phyloP scores from a whole-genome alignment of 2,329 filamentous ascomycete genomes.

The Cercospora sojina region DNA sequence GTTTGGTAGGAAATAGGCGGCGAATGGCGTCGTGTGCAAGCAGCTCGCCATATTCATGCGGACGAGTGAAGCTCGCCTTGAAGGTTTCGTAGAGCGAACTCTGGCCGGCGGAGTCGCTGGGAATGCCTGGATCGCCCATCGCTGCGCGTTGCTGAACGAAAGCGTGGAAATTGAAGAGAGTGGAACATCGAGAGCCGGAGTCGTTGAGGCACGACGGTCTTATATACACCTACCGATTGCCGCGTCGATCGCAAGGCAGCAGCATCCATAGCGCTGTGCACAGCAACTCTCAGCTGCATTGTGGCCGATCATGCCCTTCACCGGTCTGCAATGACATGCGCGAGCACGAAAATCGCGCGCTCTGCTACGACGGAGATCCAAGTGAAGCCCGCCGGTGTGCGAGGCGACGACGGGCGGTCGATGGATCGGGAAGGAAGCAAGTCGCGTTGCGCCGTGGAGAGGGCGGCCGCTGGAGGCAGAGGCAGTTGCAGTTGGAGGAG shows the following conservation, averaged over 20 bases:
- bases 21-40: slow-evolving; percentile 18
- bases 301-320: slow-evolving; percentile 6
- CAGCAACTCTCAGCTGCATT: neutral
- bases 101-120: neutral
- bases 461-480: neutral
- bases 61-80: slow-evolving; percentile 12
- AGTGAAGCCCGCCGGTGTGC: neutral
- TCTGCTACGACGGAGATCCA: neutral
- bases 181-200: neutral
- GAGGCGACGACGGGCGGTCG: neutral
- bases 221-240: neutral
- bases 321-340: neutral
- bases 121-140: slow-evolving; percentile 4
- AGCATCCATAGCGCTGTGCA: slow-evolving; percentile 6
- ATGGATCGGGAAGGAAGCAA: neutral
- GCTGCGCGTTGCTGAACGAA: neutral
- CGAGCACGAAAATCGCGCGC: neutral
- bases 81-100: slow-evolving; percentile 12
- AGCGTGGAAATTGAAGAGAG: neutral
- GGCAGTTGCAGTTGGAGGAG: neutral
- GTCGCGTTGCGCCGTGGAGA: neutral
- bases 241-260: neutral
- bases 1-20: slow-evolving; percentile 12
- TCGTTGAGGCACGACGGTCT: neutral
- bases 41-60: slow-evolving; percentile 15